phyloP scores from a whole-genome alignment of 2,329 filamentous ascomycete genomes.

The Phoma sp. region DNA sequence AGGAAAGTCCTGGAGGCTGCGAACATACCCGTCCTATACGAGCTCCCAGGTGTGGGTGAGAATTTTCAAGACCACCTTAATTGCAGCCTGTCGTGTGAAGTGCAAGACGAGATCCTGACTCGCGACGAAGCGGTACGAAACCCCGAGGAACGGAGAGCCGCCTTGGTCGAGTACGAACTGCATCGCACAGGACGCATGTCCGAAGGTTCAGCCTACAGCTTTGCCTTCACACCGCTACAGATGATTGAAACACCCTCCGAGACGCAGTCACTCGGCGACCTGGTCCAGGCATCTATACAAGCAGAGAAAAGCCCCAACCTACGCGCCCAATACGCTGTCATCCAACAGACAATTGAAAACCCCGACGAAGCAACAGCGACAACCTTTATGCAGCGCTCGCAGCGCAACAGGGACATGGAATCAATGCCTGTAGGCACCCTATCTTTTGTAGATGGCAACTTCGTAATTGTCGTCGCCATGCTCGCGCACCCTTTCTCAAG shows the following conservation, averaged over 20 bases:
- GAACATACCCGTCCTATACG: constrained; percentile 59
- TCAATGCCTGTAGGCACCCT: constrained; percentile 19
- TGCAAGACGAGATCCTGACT: constrained; percentile 19
- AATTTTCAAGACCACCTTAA: constrained; percentile 66
- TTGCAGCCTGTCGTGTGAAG: constrained; percentile 23
- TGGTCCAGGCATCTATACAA: constrained; percentile 8
- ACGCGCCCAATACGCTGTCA: constrained; percentile 21
- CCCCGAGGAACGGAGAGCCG: constrained; percentile 18
- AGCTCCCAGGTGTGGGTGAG: constrained; percentile 67
- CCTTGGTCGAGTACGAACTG: constrained; percentile 21
- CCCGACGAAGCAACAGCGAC: constrained; percentile 29
- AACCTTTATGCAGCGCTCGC: constrained; percentile 22
- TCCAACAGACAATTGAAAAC: constrained; percentile 22
- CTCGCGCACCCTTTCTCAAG: constrained; percentile 51
- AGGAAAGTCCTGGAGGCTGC: constrained; percentile 57
- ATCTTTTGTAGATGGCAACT: constrained; percentile 23
- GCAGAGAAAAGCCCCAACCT: constrained; percentile 9
- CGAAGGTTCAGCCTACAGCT: constrained; percentile 28
- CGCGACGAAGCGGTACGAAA: constrained; percentile 17
- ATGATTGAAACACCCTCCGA: constrained; percentile 23
- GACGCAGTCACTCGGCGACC: constrained; percentile 19
- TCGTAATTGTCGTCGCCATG: constrained; percentile 21
- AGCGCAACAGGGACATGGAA: constrained; percentile 17
- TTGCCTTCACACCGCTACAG: constrained; percentile 30
- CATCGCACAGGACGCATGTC: constrained; percentile 25